Evolutionary conservation across 2,329 filamentous ascomycete genomes (phyloP), one percentile per base, ranked within the genome.

Genomic region (Epichloe scottii): DNA sequence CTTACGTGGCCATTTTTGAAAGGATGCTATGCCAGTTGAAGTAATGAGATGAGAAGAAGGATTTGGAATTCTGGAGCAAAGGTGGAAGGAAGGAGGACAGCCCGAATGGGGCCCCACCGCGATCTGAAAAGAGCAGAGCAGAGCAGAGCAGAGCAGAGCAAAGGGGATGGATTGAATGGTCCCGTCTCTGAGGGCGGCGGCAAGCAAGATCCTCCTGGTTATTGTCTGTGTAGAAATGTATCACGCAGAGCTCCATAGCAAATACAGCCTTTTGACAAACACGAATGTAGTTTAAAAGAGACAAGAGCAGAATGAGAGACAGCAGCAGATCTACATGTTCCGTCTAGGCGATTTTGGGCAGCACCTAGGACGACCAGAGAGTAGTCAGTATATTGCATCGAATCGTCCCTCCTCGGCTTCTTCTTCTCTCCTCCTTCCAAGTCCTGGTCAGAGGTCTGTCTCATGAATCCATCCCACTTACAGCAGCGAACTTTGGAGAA

Each of bases 401-500:
- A 21, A 33, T 2, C 8, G 11, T 19, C 7, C 17, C 17, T 35
- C 6, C 33, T n/a, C 4, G 1, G 11, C 33, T 8, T 15, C 17
- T 2, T 14, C 35, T n/a, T 14, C 12, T 3, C 11, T n/a, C 35
- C 35, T 38, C 26, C 8, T 10, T 38, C 35, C 35, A 3, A 38
- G 14, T 38, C 0, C 35, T n/a, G 7, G 35, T 15, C 26, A 11
- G 26, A 3, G 8, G 26, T 30, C 26, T 30, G 26, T 30, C 26
- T 10, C 8, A 30, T 30, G 26, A 11, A 30, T 30, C 26, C 8
- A 49, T 33, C 17, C 14, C 44, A 76, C 81, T 67, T 71, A 88
- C 84, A 65, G 81, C 79, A 54, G 89, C 89, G 64, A 87, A 79
- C 68, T 82, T 90, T 33, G 91, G 90, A 68, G 93, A 89, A 60